These are phyloP conservation scores for Salix viminalis DNA, from an alignment of 345 rosid species.

Conservation along the genomic window DNA sequence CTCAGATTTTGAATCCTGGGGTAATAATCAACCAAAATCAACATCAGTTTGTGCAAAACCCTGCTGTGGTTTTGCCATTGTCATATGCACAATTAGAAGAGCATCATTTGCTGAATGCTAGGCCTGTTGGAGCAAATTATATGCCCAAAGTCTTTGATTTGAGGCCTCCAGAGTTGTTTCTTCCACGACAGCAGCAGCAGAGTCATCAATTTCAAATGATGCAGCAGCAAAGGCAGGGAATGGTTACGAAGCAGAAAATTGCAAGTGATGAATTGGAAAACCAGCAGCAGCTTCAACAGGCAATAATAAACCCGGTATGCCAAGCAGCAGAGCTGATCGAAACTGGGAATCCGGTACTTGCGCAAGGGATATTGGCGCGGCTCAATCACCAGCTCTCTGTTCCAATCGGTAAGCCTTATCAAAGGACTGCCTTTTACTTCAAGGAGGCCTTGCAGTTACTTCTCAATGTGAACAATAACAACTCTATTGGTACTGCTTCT, in stretches of 20 bases:
- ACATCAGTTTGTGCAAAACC: slow-evolving; percentile 42
- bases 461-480: slow-evolving; percentile 29
- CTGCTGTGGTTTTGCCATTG: slow-evolving; percentile 43
- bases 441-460: slow-evolving; percentile 68
- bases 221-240: slow-evolving; percentile 26
- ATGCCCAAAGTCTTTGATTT: slow-evolving; percentile 10
- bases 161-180: slow-evolving; percentile 38
- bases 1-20: slow-evolving; percentile 45
- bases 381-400: slow-evolving; percentile 98
- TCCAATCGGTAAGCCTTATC: slow-evolving; percentile 66
- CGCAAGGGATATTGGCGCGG: slow-evolving; percentile 99
- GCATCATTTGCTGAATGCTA: slow-evolving; percentile 35
- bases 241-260: slow-evolving; percentile 35
- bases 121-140: slow-evolving; percentile 28
- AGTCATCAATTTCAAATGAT: slow-evolving; percentile 28
- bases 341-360: slow-evolving; percentile 66
- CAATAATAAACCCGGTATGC: slow-evolving; percentile 65
- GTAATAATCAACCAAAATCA: slow-evolving; percentile 48
- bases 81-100: slow-evolving; percentile 37
- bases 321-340: slow-evolving; percentile 88
- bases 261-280: slow-evolving; percentile 43
- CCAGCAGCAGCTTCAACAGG: slow-evolving; percentile 71
- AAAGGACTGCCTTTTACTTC: slow-evolving; percentile 74
- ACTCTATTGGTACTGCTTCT: slow-evolving; percentile 21
- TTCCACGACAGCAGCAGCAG: slow-evolving; percentile 36